Base-by-base conservation (phyloP, 2,329 filamentous ascomycete species). In the Trichophyton simii region DNA sequence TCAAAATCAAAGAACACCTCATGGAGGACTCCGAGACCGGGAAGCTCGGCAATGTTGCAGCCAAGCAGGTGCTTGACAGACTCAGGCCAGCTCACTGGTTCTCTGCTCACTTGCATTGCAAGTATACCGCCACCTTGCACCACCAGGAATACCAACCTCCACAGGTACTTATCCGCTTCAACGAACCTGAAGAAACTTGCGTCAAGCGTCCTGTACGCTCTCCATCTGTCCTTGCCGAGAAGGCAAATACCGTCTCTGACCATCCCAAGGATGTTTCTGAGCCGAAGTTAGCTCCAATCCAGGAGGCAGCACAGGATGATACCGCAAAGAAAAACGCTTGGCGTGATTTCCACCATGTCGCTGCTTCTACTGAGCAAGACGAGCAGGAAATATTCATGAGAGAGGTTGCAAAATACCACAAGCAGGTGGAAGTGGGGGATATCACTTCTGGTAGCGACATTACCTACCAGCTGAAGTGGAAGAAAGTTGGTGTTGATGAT, bases 21-120 rank as follows among this genome's bases (percentile, higher is more conserved):
- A 80, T 84, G 65, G 75, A 82, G 58, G 94, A 99, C 72, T 91
- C 90, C 0, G 77, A 78, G 57, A 83, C 85, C 42, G 90, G 90
- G 0, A 85, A 79, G 7, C 77, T 99, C 22, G 94, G 94, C 0
- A 97, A 83, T 67, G 77, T 83, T 36, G 92, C 92, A 0, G 91
- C 91, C 0, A 84, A 83, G 69, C 83, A 87, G 66, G 85, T 96
- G 20, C 82, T 97, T 74, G 86, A 96, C 70, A 82, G 88, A 34
- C 74, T 99, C 59, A 81, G 90, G 59, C 94, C 94, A 8, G 80
- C 82, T 0, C 87, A 90, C 71, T 99, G 94, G 94, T 96, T 97
- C 71, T 87, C 88, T 42, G 94, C 91, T 2, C 94, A 99, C 74
- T 75, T 97, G 76, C 94, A 99, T 73, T 86, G 88, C 77, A 95